These are phyloP conservation scores for Colletotrichum kahawae DNA, from an alignment of 2,329 filamentous ascomycete genomes.

Conservation along the genomic window DNA sequence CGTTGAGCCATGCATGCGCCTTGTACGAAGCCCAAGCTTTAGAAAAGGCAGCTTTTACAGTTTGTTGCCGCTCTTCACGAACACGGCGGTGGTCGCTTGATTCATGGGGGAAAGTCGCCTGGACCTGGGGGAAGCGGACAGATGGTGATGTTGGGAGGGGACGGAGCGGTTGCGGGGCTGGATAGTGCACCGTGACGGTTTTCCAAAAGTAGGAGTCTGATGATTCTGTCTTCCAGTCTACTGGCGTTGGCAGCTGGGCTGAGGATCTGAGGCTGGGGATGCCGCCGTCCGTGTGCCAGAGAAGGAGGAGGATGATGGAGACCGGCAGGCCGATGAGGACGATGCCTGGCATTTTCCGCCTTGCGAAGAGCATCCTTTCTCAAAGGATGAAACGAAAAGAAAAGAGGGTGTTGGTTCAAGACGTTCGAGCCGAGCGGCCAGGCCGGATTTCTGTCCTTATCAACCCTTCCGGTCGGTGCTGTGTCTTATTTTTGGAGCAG, in stretches of 20 bases:
- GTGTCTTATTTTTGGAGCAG: background rate
- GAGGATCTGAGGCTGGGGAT: background rate
- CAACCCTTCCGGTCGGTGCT: background rate
- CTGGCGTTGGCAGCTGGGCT: background rate
- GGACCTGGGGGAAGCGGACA: slow-evolving; percentile 35
- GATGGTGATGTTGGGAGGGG: slow-evolving; percentile 34
- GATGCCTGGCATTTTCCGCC: background rate
- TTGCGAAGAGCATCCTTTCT: background rate
- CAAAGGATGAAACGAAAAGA: rapidly evolving
- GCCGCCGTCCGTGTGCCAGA: slow-evolving; percentile 4
- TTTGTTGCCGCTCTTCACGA: slow-evolving; percentile 32
- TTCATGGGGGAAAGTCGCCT: slow-evolving; percentile 33
- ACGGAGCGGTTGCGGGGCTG: slow-evolving; percentile 27
- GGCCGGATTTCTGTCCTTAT: background rate
- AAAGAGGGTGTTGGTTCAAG: background rate
- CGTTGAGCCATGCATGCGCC: slow-evolving; percentile 54
- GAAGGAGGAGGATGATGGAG: background rate
- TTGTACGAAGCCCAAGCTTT: slow-evolving; percentile 57
- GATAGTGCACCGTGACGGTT: slow-evolving; percentile 22
- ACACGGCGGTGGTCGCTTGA: slow-evolving; percentile 23
- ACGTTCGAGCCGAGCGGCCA: slow-evolving; percentile 32
- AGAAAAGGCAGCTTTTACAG: slow-evolving; percentile 47
- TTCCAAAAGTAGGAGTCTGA: slow-evolving; percentile 22
- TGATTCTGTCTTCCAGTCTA: background rate
- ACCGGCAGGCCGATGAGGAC: background rate